A percentile compares a stretch with the other conserved stretches of the same genome.
Evolutionary conservation across 2,329 filamentous ascomycete species (phyloP).

Genomic region (Periconia macrospinosa): DNA sequence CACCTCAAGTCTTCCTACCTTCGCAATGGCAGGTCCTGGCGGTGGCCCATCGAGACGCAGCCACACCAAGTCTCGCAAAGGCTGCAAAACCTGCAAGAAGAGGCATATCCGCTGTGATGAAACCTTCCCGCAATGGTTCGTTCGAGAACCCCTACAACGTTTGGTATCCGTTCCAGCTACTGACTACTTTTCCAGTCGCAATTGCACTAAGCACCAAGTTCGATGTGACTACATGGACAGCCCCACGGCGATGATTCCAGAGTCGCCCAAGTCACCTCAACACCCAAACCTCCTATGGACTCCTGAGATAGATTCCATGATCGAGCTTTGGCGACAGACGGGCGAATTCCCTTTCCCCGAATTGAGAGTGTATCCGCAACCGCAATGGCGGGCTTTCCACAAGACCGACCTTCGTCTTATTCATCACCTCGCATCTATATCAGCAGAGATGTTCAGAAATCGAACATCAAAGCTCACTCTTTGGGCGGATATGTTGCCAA

Average conservation of each 20-base stretch:
- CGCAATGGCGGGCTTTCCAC: conserved; percentile 72
- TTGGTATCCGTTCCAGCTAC: neutral
- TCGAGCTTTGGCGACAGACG: conserved; percentile 81
- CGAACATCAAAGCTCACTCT: conserved; percentile 83
- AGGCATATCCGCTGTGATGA: conserved; percentile 98
- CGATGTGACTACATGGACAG: conserved; percentile 97
- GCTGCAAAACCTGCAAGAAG: conserved; percentile 96
- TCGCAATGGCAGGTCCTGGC: conserved; percentile 83
- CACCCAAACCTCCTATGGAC: conserved; percentile 76
- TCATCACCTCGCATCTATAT: conserved; percentile 85
- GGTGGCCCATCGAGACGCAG: conserved; percentile 88
- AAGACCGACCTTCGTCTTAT: conserved; percentile 83
- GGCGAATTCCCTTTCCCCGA: conserved; percentile 84
- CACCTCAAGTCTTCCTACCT: conserved; percentile 6
- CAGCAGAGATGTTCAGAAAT: conserved; percentile 75
- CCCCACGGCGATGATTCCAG: conserved; percentile 64
- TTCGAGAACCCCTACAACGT: neutral
- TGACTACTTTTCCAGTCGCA: conserved; percentile 66
- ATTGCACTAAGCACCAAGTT: conserved; percentile 98
- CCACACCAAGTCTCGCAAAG: conserved; percentile 98
- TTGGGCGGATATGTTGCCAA: conserved; percentile 91
- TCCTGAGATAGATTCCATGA: conserved; percentile 77
- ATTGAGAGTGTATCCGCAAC: conserved; percentile 74
- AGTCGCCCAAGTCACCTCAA: conserved; percentile 54
- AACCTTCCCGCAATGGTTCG: conserved; percentile 94